phyloP scores from a whole-genome alignment of 371 early-diverging fungal species.

The Circinella minor region DNA sequence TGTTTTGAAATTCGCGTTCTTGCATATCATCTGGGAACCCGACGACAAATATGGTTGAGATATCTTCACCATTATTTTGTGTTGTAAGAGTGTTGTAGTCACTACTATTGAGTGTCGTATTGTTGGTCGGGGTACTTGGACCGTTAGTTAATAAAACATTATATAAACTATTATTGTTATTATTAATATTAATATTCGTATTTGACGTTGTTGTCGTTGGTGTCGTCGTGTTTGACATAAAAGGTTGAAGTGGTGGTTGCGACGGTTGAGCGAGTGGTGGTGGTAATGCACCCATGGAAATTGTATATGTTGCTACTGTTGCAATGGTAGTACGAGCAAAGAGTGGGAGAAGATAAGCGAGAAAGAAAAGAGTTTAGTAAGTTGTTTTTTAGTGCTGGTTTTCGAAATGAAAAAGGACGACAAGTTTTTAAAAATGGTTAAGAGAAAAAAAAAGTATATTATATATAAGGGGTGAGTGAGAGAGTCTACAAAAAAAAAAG shows the following conservation, averaged over 20 bases:
- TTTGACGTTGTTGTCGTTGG: too few relatives aligned
- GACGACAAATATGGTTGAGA: slow-evolving; percentile 94
- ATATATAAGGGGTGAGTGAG: too few relatives aligned
- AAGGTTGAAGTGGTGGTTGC: slow-evolving; percentile 1
- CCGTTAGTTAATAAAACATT: background rate
- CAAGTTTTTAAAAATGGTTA: too few relatives aligned
- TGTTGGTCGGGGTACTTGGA: background rate
- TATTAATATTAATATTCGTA: too few relatives aligned
- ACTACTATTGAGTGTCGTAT: background rate
- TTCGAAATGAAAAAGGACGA: background rate
- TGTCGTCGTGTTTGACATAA: background rate
- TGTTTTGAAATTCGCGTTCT: slow-evolving; percentile 95
- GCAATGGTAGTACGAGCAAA: too few relatives aligned
- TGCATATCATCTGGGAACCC: slow-evolving; percentile 96
- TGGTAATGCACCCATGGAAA: slow-evolving; percentile 4
- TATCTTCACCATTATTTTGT: slow-evolving; percentile 43
- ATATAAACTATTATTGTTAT: background rate
- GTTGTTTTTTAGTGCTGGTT: background rate
- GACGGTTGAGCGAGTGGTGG: background rate
- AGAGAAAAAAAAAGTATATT: too few relatives aligned
- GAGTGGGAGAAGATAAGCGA: too few relatives aligned
- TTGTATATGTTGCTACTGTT: background rate
- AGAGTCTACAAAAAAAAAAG: too few relatives aligned
- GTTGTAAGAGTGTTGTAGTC: background rate
- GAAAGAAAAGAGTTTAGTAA: too few relatives aligned